These are phyloP conservation scores for Ophiosphaerella herpotricha DNA, from an alignment of 2,329 filamentous ascomycete genomes.

Conservation along the genomic window DNA sequence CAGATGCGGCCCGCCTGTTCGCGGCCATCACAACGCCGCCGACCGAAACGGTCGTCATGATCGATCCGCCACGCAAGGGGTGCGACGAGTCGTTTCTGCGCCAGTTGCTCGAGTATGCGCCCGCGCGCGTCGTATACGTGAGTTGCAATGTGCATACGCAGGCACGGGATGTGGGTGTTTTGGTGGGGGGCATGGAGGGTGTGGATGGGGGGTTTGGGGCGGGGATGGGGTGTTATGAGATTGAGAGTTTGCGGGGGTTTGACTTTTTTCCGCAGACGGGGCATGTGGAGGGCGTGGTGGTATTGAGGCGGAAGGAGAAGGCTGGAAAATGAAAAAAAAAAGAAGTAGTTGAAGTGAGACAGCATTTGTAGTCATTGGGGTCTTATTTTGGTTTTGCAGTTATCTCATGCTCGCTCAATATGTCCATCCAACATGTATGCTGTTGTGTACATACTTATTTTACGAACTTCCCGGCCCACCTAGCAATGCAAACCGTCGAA, in stretches of 20 bases:
- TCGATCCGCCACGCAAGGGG: conserved; percentile 95
- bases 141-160: conserved; percentile 98
- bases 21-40: conserved; percentile 72
- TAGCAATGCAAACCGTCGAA: conserved; percentile 88
- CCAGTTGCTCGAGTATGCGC: conserved; percentile 79
- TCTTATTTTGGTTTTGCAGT: conserved; percentile 21
- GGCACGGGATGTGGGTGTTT: conserved; percentile 85
- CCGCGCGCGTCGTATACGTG: conserved; percentile 85
- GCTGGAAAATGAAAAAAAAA: neutral
- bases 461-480: conserved; percentile 86
- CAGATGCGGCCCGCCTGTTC: conserved; percentile 85
- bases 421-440: conserved; percentile 16
- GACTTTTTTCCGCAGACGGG: conserved; percentile 94
- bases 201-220: conserved; percentile 41
- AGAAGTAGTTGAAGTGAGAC: neutral
- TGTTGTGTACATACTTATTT: neutral
- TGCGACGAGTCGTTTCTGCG: conserved; percentile 83
- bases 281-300: conserved; percentile 68
- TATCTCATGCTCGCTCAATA: conserved; percentile 19
- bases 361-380: conserved; percentile 2
- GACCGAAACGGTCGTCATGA: conserved; percentile 86
- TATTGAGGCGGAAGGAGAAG: conserved; percentile 54
- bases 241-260: conserved; percentile 90
- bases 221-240: conserved; percentile 66
- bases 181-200: conserved; percentile 71